Percentiles rank a stretch among this genome's conserved stretches.
Evolutionary conservation across 495 filamentous ascomycete genomes (phyloP).

Genomic region (Aspergillus sclerotioniger): DNA sequence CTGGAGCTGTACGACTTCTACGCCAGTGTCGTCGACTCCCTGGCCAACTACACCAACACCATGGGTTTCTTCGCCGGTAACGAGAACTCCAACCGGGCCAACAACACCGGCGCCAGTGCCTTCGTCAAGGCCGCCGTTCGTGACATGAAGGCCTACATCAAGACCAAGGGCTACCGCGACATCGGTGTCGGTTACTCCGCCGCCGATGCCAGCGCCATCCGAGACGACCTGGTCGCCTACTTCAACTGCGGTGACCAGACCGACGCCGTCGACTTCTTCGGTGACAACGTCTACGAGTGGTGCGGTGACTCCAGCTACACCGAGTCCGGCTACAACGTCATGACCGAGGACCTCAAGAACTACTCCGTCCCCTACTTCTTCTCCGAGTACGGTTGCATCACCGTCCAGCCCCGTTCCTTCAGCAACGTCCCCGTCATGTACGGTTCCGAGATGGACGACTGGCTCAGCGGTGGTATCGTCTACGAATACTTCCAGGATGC

Average conservation of each 20-base stretch:
- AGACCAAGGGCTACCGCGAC: slow-evolving; percentile 65
- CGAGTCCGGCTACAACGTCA: slow-evolving; percentile 70
- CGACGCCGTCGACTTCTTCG: slow-evolving; percentile 86
- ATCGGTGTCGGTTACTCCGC: slow-evolving; percentile 92
- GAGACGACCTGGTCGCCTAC: slow-evolving; percentile 73
- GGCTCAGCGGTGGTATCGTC: slow-evolving; percentile 89
- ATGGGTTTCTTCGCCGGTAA: slow-evolving; percentile 96
- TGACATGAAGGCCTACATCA: slow-evolving; percentile 89
- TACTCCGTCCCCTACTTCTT: slow-evolving; percentile 93
- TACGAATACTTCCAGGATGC: slow-evolving; percentile 94
- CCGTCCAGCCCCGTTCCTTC: slow-evolving; percentile 70
- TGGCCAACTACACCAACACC: slow-evolving; percentile 75
- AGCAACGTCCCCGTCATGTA: slow-evolving; percentile 79
- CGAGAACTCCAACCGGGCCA: slow-evolving; percentile 81
- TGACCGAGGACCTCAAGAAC: slow-evolving; percentile 75
- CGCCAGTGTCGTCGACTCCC: slow-evolving; percentile 71
- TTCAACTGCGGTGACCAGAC: slow-evolving; percentile 77
- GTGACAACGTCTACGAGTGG: slow-evolving; percentile 98
- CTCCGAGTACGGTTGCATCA: slow-evolving; percentile 95
- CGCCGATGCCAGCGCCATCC: slow-evolving; percentile 79
- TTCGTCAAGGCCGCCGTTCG: slow-evolving; percentile 95
- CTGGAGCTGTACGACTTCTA: slow-evolving; percentile 72
- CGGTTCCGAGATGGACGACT: slow-evolving; percentile 71
- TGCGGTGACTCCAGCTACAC: slow-evolving; percentile 73
- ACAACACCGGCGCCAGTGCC: slow-evolving; percentile 78